Evolutionary conservation across 1,284 basidiomycete genomes (phyloP), one percentile per base, ranked within the genome.

Genomic region (Marasmius oreades): DNA sequence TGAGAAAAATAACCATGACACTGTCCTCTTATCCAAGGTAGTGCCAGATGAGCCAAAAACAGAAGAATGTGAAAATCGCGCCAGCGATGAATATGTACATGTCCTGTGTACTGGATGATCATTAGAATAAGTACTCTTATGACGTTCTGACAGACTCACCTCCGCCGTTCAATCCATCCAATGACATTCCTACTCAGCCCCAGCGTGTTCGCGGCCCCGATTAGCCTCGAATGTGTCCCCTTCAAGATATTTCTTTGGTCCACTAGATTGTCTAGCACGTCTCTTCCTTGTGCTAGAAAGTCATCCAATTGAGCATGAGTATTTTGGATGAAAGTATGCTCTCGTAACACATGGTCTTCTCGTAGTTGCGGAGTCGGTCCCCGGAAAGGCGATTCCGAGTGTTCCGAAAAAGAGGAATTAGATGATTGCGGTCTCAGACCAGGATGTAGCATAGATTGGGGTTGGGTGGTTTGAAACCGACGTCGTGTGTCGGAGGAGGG

Each of bases 181-280:
- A 98, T 97, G 23, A 95, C 94, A 69, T 95, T 84, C 61, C 93
- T 80, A 69, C 93, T 93, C 65, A 98, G 73, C 0, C 95, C 95
- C 50, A 98, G 72, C 16, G 93, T 95, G 72, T 97, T 97, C 43
- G 95, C 95, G 42, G 93, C 89, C 67, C 92, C 87, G 56, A 96
- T 71, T 50, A 98, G 70, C 57, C 90, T 80, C 62, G 84, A 81
- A 67, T 92, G 89, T 0, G 95, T 96, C 6, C 94, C 93, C 72
- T 97, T 97, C 59, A 98, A 75, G 69, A 97, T 86, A 63, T 90
- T 90, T 56, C 92, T 79, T 73, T 98, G 95, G 69, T 95, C 94
- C 43, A 92, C 85, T 37, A 98, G 74, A 67, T 94, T 95, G 60
- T 95, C 92, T 62, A 96, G 71, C 33, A 93, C 93, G 22, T 93